Percentiles rank a stretch among this genome's conserved stretches.
Conservation (phyloP, 2,329 filamentous ascomycete genomes). For the Achaetomium macrosporum region DNA sequence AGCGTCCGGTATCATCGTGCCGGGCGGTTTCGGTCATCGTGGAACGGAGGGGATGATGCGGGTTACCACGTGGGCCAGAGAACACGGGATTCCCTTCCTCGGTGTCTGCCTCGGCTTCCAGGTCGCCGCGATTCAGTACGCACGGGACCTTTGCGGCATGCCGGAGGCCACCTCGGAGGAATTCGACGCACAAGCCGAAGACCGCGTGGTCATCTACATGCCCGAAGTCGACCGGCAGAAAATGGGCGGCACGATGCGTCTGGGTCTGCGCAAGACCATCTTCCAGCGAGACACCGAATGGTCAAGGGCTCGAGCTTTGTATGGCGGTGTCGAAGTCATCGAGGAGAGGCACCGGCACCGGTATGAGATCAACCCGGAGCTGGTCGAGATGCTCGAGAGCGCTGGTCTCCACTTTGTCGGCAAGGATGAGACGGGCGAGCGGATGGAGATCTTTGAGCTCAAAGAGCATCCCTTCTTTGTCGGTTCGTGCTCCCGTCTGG, state of each 20-base stretch:
- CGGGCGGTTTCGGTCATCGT: constrained; percentile 73
- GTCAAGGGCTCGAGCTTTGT: constrained; percentile 63
- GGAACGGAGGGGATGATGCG: constrained; percentile 88
- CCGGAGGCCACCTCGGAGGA: constrained; percentile 51
- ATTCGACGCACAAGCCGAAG: constrained; percentile 48
- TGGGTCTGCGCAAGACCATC: constrained; percentile 62
- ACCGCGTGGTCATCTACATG: constrained; percentile 84
- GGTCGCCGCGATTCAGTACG: constrained; percentile 83
- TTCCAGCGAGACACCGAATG: constrained; percentile 67
- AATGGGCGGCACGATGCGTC: constrained; percentile 73
- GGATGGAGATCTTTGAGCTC: constrained; percentile 73
- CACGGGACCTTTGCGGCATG: constrained; percentile 67
- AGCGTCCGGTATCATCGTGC: constrained; percentile 60
- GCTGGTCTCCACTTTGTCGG: constrained; percentile 66
- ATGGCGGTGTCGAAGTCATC: constrained; percentile 48
- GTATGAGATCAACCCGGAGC: constrained; percentile 73
- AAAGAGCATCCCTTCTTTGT: constrained; percentile 74
- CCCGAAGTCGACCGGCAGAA: constrained; percentile 69
- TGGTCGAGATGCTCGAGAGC: constrained; percentile 55
- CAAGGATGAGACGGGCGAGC: constrained; percentile 65
- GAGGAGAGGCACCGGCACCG: constrained; percentile 70
- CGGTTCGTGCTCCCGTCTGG: constrained; percentile 4
- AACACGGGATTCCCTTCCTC: constrained; percentile 73
- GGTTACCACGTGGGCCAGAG: constrained; percentile 80
- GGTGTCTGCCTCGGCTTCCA: constrained; percentile 66